These are phyloP conservation scores for Calonectria pseudoreteaudii DNA, from an alignment of 2,329 filamentous ascomycete genomes.

Conservation along the genomic window DNA sequence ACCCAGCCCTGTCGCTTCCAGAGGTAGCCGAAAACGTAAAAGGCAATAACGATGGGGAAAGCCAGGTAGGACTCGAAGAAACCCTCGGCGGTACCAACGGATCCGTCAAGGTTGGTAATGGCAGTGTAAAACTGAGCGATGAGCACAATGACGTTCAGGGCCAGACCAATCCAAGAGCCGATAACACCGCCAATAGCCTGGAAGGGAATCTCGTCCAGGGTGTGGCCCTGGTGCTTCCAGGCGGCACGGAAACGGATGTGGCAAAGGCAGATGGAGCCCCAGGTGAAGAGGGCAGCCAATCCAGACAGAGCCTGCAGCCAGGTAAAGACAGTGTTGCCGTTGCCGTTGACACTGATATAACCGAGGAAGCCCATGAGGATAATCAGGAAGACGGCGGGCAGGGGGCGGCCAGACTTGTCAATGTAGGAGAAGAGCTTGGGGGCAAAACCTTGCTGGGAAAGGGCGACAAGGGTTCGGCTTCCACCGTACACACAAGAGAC, in stretches of 20 bases:
- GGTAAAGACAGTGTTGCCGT: conserved; percentile 66
- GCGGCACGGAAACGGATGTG: conserved; percentile 77
- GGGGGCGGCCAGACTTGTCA: conserved; percentile 67
- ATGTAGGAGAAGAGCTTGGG: conserved; percentile 68
- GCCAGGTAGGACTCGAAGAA: conserved; percentile 69
- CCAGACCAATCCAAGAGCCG: conserved; percentile 74
- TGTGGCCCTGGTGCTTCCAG: conserved; percentile 72
- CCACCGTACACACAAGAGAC: conserved; percentile 71
- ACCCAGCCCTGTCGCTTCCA: conserved; percentile 75
- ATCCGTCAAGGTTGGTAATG: conserved; percentile 51
- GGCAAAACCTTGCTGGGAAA: conserved; percentile 70
- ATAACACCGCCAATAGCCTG: conserved; percentile 68
- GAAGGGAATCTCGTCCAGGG: conserved; percentile 76
- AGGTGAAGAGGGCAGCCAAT: conserved; percentile 74
- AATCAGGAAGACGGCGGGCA: conserved; percentile 60
- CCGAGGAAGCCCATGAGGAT: conserved; percentile 64
- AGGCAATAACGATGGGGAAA: conserved; percentile 64
- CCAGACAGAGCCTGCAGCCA: conserved; percentile 77
- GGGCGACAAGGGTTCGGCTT: conserved; percentile 68
- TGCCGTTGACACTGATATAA: conserved; percentile 58
- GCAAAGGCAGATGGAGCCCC: conserved; percentile 75
- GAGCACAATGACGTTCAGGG: conserved; percentile 67
- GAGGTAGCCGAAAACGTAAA: conserved; percentile 66
- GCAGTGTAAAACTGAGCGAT: conserved; percentile 66
- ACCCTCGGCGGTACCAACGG: conserved; percentile 45